Evolutionary conservation across 2,329 filamentous ascomycete genomes (phyloP).

Genomic region (Nothophaeocryptopus gaeumannii): DNA sequence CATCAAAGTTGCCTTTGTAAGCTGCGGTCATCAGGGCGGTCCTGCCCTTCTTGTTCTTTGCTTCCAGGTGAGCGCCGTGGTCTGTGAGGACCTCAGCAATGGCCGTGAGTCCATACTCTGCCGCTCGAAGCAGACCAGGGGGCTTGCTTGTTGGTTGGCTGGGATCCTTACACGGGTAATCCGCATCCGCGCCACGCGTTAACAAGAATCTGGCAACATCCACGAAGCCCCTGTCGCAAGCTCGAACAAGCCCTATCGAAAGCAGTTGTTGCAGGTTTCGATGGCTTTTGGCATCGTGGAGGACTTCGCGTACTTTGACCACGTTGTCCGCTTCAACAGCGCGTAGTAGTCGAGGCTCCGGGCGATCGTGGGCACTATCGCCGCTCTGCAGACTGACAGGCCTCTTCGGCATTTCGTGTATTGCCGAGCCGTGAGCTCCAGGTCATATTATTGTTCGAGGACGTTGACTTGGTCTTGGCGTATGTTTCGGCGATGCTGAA

Average conservation of each 20-base stretch:
- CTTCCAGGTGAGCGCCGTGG: slow-evolving; percentile 22
- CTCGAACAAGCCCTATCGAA: slow-evolving; percentile 41
- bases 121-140: slow-evolving; percentile 22
- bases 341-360: slow-evolving; percentile 43
- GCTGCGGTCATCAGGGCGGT: slow-evolving; percentile 46
- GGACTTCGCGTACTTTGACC: slow-evolving; percentile 33
- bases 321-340: slow-evolving; percentile 40
- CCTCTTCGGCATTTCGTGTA: slow-evolving; percentile 15
- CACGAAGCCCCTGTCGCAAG: slow-evolving; percentile 37
- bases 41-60: slow-evolving; percentile 45
- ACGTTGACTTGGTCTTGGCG: no score
- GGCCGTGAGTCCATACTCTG: slow-evolving; percentile 18
- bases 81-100: slow-evolving; percentile 21
- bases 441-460: slow-evolving; percentile 1
- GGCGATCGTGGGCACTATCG: slow-evolving; percentile 28
- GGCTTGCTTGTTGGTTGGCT: slow-evolving; percentile 19
- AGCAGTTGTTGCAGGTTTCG: slow-evolving; percentile 41
- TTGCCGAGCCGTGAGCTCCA: neutral
- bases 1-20: slow-evolving; percentile 41
- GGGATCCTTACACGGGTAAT: slow-evolving; percentile 20
- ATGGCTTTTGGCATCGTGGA: slow-evolving; percentile 35
- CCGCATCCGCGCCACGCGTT: slow-evolving; percentile 38
- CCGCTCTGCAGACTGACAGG: slow-evolving; percentile 18
- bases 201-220: slow-evolving; percentile 36
- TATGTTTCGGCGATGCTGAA: no score